Conservation (phyloP, 805 yeast genomes). For the Pichia exigua region DNA sequence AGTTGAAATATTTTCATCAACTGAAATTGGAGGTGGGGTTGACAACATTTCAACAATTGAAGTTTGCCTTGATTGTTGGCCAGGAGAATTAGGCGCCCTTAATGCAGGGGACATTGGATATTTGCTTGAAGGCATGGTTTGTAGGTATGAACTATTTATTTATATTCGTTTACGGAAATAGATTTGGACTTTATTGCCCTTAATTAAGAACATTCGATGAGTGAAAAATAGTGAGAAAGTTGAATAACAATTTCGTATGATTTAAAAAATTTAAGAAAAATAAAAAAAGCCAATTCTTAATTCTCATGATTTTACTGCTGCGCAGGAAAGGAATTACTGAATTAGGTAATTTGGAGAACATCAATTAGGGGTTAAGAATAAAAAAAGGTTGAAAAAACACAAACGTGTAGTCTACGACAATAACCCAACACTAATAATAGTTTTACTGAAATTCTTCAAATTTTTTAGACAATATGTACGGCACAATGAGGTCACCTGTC, state of each 20-base stretch:
- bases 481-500: too few species aligned
- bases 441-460: too few species aligned
- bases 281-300: too few species aligned
- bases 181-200: not conserved
- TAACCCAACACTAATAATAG: too few species aligned
- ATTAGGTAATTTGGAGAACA: not conserved
- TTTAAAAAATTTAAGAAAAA: too few species aligned
- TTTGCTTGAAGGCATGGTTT: constrained; percentile 21
- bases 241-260: not conserved
- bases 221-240: not conserved
- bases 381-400: too few species aligned
- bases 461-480: too few species aligned
- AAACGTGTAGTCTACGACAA: too few species aligned
- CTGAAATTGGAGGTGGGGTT: constrained; percentile 66
- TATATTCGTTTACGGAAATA: not conserved
- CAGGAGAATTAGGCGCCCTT: constrained; percentile 30
- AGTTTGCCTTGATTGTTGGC: constrained; percentile 41
- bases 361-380: too few species aligned
- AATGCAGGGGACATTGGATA: constrained; percentile 31
- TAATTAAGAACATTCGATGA: not conserved
- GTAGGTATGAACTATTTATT: not conserved
- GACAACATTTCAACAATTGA: constrained; percentile 70
- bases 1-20: constrained; percentile 26
- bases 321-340: not conserved
- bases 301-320: not conserved